phyloP scores from a whole-genome alignment of 2,329 filamentous ascomycete species.

The Colletotrichum shisoi region DNA sequence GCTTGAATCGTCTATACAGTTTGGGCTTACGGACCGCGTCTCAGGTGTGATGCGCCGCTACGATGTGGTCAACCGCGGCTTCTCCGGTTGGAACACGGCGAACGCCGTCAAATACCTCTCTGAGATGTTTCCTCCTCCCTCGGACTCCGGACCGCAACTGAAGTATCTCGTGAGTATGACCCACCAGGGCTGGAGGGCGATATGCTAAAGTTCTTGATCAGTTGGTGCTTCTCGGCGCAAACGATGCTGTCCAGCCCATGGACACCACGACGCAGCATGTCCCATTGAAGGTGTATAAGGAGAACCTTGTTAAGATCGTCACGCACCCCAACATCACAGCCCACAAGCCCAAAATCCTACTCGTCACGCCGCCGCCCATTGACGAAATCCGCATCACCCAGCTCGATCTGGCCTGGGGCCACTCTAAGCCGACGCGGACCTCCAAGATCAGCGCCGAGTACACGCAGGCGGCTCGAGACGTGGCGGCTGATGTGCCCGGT shows the following conservation, averaged over 20 bases:
- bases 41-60: conserved; percentile 77
- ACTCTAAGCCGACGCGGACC: conserved; percentile 53
- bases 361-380: conserved; percentile 83
- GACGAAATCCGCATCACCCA: conserved; percentile 73
- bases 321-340: conserved; percentile 72
- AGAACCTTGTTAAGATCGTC: conserved; percentile 76
- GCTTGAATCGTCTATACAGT: conserved; percentile 62
- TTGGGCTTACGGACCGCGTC: conserved; percentile 19
- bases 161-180: conserved; percentile 67
- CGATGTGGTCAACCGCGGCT: conserved; percentile 88
- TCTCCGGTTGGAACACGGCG: conserved; percentile 84
- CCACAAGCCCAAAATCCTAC: conserved; percentile 75
- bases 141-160: conserved; percentile 64
- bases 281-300: conserved; percentile 75
- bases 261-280: conserved; percentile 76
- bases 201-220: neutral
- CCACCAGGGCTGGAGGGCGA: neutral
- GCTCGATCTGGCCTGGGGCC: conserved; percentile 57
- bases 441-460: conserved; percentile 63
- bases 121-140: conserved; percentile 73
- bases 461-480: conserved; percentile 66
- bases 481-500: conserved; percentile 74
- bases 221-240: conserved; percentile 83
- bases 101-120: conserved; percentile 75
- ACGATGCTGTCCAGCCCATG: conserved; percentile 78